Base-by-base conservation (phyloP, 1,139 yeast species). In the Suhomyces bribrorum region DNA sequence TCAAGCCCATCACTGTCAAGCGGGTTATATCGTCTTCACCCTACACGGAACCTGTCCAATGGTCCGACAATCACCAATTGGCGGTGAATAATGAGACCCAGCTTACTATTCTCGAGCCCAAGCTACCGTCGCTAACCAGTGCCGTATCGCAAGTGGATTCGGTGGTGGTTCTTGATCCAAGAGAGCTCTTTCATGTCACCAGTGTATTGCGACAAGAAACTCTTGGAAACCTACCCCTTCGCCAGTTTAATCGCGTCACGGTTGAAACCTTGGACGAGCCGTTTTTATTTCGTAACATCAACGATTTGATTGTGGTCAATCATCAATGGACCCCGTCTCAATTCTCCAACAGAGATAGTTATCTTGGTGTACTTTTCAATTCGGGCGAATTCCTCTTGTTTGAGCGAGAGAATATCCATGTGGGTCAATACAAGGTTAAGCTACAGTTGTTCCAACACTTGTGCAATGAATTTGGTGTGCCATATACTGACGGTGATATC, bases 381-480 rank as follows among this genome's bases (percentile, higher is more conserved):
- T 61, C 75, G 1, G 72, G 71, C 0, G 77, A 72, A 41, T 48
- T 70, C 9, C 41, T 70, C 29, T 47, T 69, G 3, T 47, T 70
- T 14, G 56, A 57, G 27, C 50, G 75, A 36, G 51, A 56, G 5
- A 51, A 55, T 14, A 43, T 48, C 8, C 56, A 50, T 18, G 42
- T 50, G 2, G 60, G 54, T 29, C 55, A 55, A 28, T 68, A 62
- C 41, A 31, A 36, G 14, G 59, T 64, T 2, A 53, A 52, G 30
- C 47, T 55, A 27, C 59, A 61, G 26, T 46, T 67, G 23, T 64
- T 69, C 40, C 58, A 64, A 5, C 41, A 52, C 6, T 47, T 66
- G 18, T 44, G 61, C 5, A 38, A 48, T 13, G 61, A 62, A 18
- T 52, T 63, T 39, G 41, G 45, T 29, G 36, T 51, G 14, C 20